phyloP scores from a whole-genome alignment of 495 filamentous ascomycete species.

The Aspergillus egyptiacus region DNA sequence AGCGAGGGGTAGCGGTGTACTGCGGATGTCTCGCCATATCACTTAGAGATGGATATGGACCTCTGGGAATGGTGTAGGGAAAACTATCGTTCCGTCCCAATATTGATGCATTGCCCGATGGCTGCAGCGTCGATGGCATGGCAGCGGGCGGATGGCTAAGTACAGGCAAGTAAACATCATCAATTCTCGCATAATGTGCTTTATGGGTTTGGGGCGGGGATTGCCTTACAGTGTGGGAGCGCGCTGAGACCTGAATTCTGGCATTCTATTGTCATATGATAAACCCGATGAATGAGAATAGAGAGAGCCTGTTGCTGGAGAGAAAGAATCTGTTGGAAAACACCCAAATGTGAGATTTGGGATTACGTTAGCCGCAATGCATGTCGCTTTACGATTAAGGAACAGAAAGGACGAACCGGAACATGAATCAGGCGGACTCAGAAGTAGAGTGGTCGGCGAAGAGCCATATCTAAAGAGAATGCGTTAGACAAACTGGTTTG shows the following conservation, averaged over 20 bases:
- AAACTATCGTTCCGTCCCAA: slow-evolving; percentile 35
- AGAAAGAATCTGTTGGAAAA: slow-evolving; percentile 35
- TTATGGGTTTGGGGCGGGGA: neutral
- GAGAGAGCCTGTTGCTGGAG: slow-evolving; percentile 32
- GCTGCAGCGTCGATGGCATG: slow-evolving; percentile 32
- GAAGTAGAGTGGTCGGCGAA: slow-evolving; percentile 37
- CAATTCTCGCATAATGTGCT: slow-evolving; percentile 4
- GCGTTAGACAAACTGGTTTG: slow-evolving; percentile 24
- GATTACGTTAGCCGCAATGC: slow-evolving; percentile 16
- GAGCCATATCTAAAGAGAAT: slow-evolving; percentile 33
- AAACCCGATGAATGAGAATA: slow-evolving; percentile 36
- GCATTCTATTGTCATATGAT: slow-evolving; percentile 40
- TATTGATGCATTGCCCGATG: slow-evolving; percentile 22
- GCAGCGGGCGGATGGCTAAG: slow-evolving; percentile 35
- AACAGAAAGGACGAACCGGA: slow-evolving; percentile 32
- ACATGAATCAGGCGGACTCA: slow-evolving; percentile 44
- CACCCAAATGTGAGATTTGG: slow-evolving; percentile 11
- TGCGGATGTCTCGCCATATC: slow-evolving; percentile 31
- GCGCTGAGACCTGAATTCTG: slow-evolving; percentile 35
- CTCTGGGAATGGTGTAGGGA: slow-evolving; percentile 32
- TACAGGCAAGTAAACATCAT: slow-evolving; percentile 14
- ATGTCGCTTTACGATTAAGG: slow-evolving; percentile 5
- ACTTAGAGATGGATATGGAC: slow-evolving; percentile 30
- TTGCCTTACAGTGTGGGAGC: slow-evolving; percentile 39
- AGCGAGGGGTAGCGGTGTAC: slow-evolving; percentile 33